Evolutionary conservation across 345 rosid species (phyloP).

Genomic region (Aquilaria yunnanensis): DNA sequence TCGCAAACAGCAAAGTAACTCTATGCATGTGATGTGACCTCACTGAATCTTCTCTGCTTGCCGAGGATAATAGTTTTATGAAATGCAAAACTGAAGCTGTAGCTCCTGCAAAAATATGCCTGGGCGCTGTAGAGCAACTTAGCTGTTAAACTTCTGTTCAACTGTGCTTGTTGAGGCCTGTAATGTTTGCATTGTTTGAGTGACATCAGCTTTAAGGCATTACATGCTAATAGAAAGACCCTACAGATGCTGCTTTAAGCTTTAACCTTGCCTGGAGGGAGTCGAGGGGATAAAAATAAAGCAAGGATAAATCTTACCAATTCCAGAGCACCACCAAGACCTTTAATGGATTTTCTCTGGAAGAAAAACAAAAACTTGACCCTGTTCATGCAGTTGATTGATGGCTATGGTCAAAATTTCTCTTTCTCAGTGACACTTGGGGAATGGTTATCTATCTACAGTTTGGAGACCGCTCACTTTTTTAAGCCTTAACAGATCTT

Average conservation of each 20-base stretch:
- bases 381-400: no score
- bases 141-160: constrained; percentile 62
- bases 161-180: constrained; percentile 78
- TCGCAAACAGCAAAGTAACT: constrained; percentile 31
- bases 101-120: constrained; percentile 2
- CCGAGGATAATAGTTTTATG: constrained; percentile 1
- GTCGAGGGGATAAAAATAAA: neutral
- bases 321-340: neutral
- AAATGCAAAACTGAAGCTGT: constrained; percentile 18
- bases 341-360: neutral
- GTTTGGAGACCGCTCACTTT: no score
- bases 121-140: constrained; percentile 10
- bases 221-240: neutral
- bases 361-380: neutral
- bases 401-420: no score
- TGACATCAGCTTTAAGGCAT: constrained; percentile 8
- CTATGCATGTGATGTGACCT: constrained; percentile 30
- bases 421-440: no score
- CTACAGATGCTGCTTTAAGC: neutral
- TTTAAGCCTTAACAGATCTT: no score
- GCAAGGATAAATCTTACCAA: neutral
- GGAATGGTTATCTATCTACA: no score
- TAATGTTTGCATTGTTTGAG: constrained; percentile 11
- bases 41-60: constrained; percentile 17
- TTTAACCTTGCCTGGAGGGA: neutral